These are phyloP conservation scores for Cryptosporidium felis DNA, from an alignment of 169 alveolate species.

Conservation along the genomic window DNA sequence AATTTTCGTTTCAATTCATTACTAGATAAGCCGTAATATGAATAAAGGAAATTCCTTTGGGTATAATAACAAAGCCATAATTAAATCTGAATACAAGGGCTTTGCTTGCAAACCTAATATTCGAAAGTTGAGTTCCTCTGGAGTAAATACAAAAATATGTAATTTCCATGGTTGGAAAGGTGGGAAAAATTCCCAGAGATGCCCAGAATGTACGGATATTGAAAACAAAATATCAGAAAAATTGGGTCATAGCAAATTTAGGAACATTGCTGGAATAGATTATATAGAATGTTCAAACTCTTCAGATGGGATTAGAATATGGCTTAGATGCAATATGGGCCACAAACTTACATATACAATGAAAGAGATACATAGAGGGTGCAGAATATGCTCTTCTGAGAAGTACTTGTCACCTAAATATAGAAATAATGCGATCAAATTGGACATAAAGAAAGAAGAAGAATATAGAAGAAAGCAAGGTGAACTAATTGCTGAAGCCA, in stretches of 20 bases:
- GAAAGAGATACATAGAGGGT: slow-evolving; percentile 45
- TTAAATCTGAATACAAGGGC: neutral
- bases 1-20: neutral
- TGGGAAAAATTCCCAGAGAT: slow-evolving; percentile 35
- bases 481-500: slow-evolving; percentile 60
- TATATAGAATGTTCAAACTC: slow-evolving; percentile 22
- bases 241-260: neutral
- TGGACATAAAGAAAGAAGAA: slow-evolving; percentile 48
- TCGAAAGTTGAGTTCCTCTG: neutral
- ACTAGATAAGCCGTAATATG: neutral
- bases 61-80: neutral
- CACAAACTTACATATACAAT: slow-evolving; percentile 41
- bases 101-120: neutral
- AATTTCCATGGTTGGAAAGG: slow-evolving; percentile 69
- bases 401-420: slow-evolving; percentile 59
- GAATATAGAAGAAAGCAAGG: slow-evolving; percentile 64
- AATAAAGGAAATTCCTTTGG: slow-evolving; percentile 11
- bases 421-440: slow-evolving; percentile 40
- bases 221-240: slow-evolving; percentile 22
- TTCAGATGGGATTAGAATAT: slow-evolving; percentile 43
- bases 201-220: slow-evolving; percentile 64
- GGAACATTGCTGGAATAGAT: slow-evolving; percentile 34
- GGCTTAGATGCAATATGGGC: slow-evolving; percentile 69
- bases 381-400: slow-evolving; percentile 64
- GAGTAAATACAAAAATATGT: neutral